phyloP scores from a whole-genome alignment of 225 moss, liverwort and hornwort species.

The Neckera pumila region DNA sequence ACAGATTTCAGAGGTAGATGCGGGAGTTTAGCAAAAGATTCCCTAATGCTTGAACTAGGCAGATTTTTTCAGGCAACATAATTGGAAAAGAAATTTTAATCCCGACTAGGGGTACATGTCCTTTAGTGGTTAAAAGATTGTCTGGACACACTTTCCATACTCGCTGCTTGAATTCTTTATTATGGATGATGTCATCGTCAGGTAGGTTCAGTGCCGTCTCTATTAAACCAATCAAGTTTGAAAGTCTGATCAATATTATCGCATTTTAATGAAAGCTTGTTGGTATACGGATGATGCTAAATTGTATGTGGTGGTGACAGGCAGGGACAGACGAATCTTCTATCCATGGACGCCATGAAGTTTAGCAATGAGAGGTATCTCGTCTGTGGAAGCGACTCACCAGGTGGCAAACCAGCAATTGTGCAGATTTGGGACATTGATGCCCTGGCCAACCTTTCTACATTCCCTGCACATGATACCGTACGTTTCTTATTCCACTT shows the following conservation, averaged over 20 bases:
- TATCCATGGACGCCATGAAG: slow-evolving; percentile 18
- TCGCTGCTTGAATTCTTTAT: not conserved
- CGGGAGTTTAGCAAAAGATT: not conserved
- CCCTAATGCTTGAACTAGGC: not conserved
- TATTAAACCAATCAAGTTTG: not conserved
- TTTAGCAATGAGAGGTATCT: slow-evolving; percentile 65
- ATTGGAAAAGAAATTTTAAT: not conserved
- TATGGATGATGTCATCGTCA: not conserved
- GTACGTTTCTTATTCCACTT: not conserved
- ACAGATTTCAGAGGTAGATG: not conserved
- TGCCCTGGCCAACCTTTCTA: slow-evolving; percentile 34
- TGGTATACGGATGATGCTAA: not conserved
- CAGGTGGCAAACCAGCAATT: slow-evolving; percentile 57
- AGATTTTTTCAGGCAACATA: not conserved
- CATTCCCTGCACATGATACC: slow-evolving; percentile 17
- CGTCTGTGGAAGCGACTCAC: slow-evolving; percentile 82
- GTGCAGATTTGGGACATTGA: slow-evolving; percentile 91
- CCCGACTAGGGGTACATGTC: not conserved
- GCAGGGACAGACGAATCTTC: slow-evolving; percentile 25
- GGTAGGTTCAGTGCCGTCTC: not conserved
- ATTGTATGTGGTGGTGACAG: slow-evolving; percentile 1
- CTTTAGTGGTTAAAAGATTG: not conserved
- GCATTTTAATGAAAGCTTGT: not conserved
- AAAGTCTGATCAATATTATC: not conserved
- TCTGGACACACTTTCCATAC: not conserved